Base-by-base conservation (phyloP, 1,284 basidiomycete genomes). In the Irpex rosettiformis region DNA sequence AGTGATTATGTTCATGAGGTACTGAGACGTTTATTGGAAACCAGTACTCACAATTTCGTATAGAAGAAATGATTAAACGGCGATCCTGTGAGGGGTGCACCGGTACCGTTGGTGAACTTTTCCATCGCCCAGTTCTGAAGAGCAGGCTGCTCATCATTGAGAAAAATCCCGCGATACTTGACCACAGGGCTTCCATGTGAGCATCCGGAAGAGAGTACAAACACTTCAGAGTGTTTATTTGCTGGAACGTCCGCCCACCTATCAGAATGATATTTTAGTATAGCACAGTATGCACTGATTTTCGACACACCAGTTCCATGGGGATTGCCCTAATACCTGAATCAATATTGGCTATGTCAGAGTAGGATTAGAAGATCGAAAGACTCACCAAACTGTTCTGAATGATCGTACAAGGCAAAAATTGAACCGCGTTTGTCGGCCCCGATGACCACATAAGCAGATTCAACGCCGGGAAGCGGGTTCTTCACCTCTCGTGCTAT, bases 211-310 rank as follows among this genome's bases (percentile, higher is more conserved):
- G 78, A 68, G 1, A 75, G 66, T 47, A 86, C 78, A 61, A 79
- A 83, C 29, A 88, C 62, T 25, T 79, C 69, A 1, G 76, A 63
- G 47, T 85, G 79, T 42, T 74, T 75, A 7, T 77, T 80, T 1
- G 78, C 75, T 5, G 85, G 85, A 10, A 88, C 85, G 68, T 90
- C 87, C 21, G 86, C 84, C 85, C 85, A 86, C 81, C 83, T 84
- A 24, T 30, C 21, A 45, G 33, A 37, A 37, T 16, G 45, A 62
- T 37, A 33, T 6, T n/a, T n/a, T 3, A n/a, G 3, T 47, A 16
- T 6, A 24, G 11, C 18, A 18, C 18, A 18, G 21, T 47, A 47
- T 47, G 8, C 33, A 16, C 33, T 11, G 16, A 37, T 47, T 24
- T 10, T 8, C 8, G 43, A 21, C 80, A 48, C 64, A 83, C 82